Conservation (phyloP, 768 basidiomycete species). For the Piloderma croceum region DNA sequence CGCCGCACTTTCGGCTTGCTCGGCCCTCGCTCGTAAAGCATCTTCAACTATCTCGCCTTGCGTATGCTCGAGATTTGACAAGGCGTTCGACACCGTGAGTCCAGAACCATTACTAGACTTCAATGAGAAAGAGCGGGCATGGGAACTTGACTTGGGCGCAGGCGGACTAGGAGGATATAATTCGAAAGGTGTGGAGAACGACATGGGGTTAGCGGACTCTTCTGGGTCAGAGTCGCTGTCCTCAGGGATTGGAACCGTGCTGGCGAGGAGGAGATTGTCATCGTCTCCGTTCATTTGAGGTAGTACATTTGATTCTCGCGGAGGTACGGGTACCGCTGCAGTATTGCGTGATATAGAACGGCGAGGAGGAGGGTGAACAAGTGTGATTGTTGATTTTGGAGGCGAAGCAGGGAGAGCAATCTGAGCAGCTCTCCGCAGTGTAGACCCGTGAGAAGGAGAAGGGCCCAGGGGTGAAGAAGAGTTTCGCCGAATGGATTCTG, state of each 20-base stretch:
- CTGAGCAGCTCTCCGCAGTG: too few species aligned
- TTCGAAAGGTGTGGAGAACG: slow-evolving; percentile 67
- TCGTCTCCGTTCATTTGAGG: slow-evolving; percentile 40
- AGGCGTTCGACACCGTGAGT: slow-evolving; percentile 46
- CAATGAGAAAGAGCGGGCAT: too few species aligned
- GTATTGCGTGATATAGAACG: slow-evolving; percentile 5
- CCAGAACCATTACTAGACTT: slow-evolving; percentile 42
- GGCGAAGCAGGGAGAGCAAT: too few species aligned
- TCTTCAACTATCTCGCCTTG: slow-evolving; percentile 63
- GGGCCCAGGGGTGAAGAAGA: too few species aligned
- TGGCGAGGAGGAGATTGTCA: slow-evolving; percentile 64
- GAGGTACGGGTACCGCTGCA: slow-evolving; percentile 29
- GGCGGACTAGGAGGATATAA: slow-evolving; percentile 32
- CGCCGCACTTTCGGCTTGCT: slow-evolving; percentile 91
- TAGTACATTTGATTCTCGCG: slow-evolving; percentile 40
- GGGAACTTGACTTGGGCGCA: slow-evolving; percentile 44
- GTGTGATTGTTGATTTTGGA: too few species aligned
- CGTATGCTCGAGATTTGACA: slow-evolving; percentile 50
- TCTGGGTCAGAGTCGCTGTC: slow-evolving; percentile 67
- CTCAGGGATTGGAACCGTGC: slow-evolving; percentile 70
- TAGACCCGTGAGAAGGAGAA: too few species aligned
- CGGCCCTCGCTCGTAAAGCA: slow-evolving; percentile 78
- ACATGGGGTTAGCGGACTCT: slow-evolving; percentile 55
- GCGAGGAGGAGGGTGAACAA: too few species aligned
- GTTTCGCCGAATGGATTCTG: too few species aligned